phyloP scores from a whole-genome alignment of 352 stramenopile genomes.

The Phytophthora pisi region DNA sequence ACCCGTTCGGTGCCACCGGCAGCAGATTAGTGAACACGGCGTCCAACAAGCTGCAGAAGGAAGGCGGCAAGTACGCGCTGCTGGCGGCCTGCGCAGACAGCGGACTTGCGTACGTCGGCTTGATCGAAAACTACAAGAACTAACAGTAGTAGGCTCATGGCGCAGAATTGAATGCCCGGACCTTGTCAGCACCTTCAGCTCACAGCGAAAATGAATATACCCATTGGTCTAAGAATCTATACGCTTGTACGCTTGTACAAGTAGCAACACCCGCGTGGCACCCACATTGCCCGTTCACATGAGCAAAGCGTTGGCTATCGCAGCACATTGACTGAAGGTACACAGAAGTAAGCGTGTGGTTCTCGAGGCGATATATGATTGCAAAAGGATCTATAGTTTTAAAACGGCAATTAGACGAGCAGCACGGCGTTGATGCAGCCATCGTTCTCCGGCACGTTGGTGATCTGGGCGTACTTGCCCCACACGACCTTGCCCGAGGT shows the following conservation, averaged over 20 bases:
- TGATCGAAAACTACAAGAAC: conserved; percentile 92
- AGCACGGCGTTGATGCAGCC: conserved; percentile 99
- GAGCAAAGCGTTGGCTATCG: too few relatives aligned
- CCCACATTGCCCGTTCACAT: neutral
- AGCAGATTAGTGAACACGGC: conserved; percentile 96
- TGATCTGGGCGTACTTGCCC: conserved; percentile 99
- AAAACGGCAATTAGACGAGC: conserved; percentile 92
- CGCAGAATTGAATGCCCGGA: conserved; percentile 14
- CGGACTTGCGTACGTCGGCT: conserved; percentile 94
- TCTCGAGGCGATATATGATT: conserved; percentile 33
- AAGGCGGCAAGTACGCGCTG: conserved; percentile 96
- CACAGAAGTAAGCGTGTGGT: neutral
- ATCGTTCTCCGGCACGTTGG: conserved; percentile 99
- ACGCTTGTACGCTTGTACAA: too few relatives aligned
- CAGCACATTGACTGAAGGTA: neutral
- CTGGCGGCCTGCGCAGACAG: conserved; percentile 98
- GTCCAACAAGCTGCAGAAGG: conserved; percentile 96
- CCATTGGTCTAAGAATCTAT: neutral
- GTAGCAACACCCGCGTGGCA: neutral
- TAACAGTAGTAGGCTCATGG: conserved; percentile 31
- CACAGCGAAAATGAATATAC: conserved; percentile 2
- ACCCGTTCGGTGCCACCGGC: conserved; percentile 98
- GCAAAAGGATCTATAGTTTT: conserved; percentile 46
- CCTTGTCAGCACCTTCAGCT: conserved; percentile 8
- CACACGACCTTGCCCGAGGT: conserved; percentile 99